phyloP scores from a whole-genome alignment of 805 yeast species.

The Hanseniaspora valbyensis region DNA sequence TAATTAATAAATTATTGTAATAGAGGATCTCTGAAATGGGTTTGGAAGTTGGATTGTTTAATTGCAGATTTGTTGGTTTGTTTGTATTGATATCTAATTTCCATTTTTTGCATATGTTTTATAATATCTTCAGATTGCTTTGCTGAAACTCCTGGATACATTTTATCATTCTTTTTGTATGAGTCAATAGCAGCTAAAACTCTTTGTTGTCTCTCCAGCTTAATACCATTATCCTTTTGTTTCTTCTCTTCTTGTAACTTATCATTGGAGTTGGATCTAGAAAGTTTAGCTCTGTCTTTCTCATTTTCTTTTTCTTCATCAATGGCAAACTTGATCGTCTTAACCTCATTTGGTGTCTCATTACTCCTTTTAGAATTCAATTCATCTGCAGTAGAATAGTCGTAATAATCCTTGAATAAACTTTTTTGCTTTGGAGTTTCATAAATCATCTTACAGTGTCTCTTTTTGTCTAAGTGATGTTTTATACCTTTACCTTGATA shows the following conservation, averaged over 20 bases:
- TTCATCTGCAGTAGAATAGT: slow-evolving; percentile 57
- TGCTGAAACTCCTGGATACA: slow-evolving; percentile 29
- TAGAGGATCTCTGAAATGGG: slow-evolving; percentile 70
- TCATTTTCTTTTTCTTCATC: slow-evolving; percentile 26
- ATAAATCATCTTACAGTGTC: slow-evolving; percentile 83
- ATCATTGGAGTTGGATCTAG: slow-evolving; percentile 18
- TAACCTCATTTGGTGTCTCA: slow-evolving; percentile 25
- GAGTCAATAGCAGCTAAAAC: slow-evolving; percentile 44
- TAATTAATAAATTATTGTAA: slow-evolving; percentile 24
- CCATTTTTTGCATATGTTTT: slow-evolving; percentile 42
- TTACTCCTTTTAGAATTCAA: slow-evolving; percentile 25
- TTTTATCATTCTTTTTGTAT: slow-evolving; percentile 55
- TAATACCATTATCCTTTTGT: slow-evolving; percentile 20
- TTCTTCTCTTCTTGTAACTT: slow-evolving; percentile 23
- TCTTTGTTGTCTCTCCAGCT: slow-evolving; percentile 43
- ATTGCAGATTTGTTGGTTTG: slow-evolving; percentile 37
- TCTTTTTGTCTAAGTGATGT: slow-evolving; percentile 75
- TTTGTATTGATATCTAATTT: slow-evolving; percentile 36
- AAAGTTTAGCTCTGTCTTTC: slow-evolving; percentile 27
- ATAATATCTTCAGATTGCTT: slow-evolving; percentile 33
- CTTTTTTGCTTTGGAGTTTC: slow-evolving; percentile 68
- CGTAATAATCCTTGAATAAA: slow-evolving; percentile 71
- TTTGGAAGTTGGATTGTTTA: slow-evolving; percentile 68
- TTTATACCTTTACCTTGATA: slow-evolving; percentile 90
- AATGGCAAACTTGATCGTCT: slow-evolving; percentile 24